A percentile compares a stretch with the other conserved stretches of the same genome.
Conservation (phyloP, 75 land plant genomes). For the Sequoiadendron giganteum region DNA sequence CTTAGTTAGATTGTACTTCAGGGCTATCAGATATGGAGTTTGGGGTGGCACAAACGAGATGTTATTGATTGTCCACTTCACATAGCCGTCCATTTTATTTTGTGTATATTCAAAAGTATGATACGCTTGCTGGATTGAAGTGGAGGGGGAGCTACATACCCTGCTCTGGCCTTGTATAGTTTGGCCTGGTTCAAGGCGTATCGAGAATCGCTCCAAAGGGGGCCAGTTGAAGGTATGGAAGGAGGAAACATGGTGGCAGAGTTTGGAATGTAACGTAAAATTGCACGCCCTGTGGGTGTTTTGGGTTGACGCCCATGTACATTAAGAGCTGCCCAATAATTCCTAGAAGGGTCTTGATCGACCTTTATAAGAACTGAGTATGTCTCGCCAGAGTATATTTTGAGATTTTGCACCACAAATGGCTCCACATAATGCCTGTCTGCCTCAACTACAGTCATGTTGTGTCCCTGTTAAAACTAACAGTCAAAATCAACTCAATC, state of each 20-base stretch:
- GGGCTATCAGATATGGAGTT: no score
- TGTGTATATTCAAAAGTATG: constrained; percentile 12
- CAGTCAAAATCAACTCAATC: no score
- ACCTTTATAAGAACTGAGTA: no score
- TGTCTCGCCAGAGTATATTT: no score
- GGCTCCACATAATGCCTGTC: constrained; percentile 79
- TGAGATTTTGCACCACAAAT: constrained; percentile 46
- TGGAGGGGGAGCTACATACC: constrained; percentile 3
- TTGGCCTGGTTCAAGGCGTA: constrained; percentile 54
- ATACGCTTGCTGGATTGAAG: not conserved
- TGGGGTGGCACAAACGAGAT: no score
- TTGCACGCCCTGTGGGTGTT: constrained; percentile 53
- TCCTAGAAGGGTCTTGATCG: no score
- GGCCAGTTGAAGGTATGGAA: constrained; percentile 44
- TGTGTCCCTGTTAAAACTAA: constrained; percentile 58
- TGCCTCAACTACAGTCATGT: constrained; percentile 79
- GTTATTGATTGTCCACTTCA: no score
- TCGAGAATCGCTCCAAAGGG: constrained; percentile 60
- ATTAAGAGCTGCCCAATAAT: no score
- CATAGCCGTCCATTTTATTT: no score
- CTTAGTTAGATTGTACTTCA: no score
- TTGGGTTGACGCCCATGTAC: no score
- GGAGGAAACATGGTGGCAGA: constrained; percentile 30
- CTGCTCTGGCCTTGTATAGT: constrained; percentile 30
- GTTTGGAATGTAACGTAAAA: constrained; percentile 68